These are phyloP conservation scores for Neurospora discreta DNA, from an alignment of 495 filamentous ascomycete genomes.

Conservation along the genomic window DNA sequence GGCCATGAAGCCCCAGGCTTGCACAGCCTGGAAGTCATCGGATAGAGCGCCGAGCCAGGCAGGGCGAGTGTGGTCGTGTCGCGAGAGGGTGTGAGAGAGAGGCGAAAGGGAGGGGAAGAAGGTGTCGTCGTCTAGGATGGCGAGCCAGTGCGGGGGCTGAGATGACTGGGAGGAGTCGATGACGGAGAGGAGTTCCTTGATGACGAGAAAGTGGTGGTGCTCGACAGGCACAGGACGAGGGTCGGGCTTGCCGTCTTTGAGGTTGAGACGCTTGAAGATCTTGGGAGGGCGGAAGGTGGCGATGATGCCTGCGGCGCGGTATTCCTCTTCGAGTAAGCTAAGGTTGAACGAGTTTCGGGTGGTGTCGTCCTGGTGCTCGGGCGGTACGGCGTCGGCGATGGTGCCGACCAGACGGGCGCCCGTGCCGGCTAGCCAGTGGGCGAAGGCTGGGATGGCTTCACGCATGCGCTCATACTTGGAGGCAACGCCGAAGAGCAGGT, in stretches of 20 bases:
- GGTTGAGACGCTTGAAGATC: conserved; percentile 25
- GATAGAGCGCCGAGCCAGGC: conserved; percentile 53
- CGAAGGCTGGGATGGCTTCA: conserved; percentile 43
- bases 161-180: conserved; percentile 17
- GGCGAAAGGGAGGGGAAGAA: conserved; percentile 56
- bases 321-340: conserved; percentile 14
- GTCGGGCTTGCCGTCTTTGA: neutral
- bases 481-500: conserved; percentile 46
- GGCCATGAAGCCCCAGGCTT: conserved; percentile 51
- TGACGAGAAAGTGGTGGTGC: conserved; percentile 53
- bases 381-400: conserved; percentile 32
- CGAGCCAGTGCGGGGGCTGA: conserved; percentile 46
- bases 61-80: conserved; percentile 39
- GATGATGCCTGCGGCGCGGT: conserved; percentile 35
- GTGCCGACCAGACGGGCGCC: conserved; percentile 45
- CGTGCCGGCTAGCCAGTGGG: conserved; percentile 51
- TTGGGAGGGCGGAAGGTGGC: conserved; percentile 40
- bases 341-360: conserved; percentile 10
- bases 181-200: conserved; percentile 43
- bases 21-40: conserved; percentile 49
- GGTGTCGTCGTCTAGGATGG: conserved; percentile 62
- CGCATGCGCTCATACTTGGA: conserved; percentile 45
- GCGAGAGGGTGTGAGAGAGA: conserved; percentile 33
- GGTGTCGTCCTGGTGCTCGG: conserved; percentile 5
- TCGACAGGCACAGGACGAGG: conserved; percentile 23